These are phyloP conservation scores for Holtermannia corniformis DNA, from an alignment of 768 basidiomycete genomes.

Conservation along the genomic window DNA sequence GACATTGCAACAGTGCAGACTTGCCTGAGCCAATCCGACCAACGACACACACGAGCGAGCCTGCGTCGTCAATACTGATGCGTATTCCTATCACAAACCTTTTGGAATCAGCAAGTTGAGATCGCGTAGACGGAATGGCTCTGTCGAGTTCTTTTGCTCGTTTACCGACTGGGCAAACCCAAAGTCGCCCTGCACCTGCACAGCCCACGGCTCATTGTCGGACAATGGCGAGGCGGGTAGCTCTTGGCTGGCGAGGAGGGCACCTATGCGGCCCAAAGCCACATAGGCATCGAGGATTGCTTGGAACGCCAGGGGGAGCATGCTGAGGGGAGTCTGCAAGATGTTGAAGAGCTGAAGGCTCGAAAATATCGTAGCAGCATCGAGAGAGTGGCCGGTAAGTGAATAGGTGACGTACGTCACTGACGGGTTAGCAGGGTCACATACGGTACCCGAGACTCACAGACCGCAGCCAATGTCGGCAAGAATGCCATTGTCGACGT, in stretches of 20 bases:
- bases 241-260: constrained; percentile 39
- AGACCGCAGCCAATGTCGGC: constrained; percentile 49
- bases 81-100: constrained; percentile 2
- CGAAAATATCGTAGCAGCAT: constrained; percentile 52
- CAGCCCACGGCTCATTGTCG: not conserved
- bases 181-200: not conserved
- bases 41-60: constrained; percentile 32
- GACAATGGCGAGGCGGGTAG: not conserved
- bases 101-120: constrained; percentile 27
- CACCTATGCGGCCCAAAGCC: constrained; percentile 48
- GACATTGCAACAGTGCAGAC: constrained; percentile 26
- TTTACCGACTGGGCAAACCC: not conserved
- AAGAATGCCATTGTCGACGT: constrained; percentile 43
- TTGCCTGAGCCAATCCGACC: constrained; percentile 39
- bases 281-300: constrained; percentile 47
- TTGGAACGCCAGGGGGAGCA: constrained; percentile 23
- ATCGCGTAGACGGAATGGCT: constrained; percentile 49
- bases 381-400: constrained; percentile 50
- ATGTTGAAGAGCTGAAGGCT: constrained; percentile 54
- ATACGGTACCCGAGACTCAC: constrained; percentile 8
- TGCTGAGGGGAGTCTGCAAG: constrained; percentile 26
- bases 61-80: constrained; percentile 1
- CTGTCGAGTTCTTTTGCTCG: too few relatives aligned
- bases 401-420: constrained; percentile 54
- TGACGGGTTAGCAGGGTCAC: constrained; percentile 1